Conservation (phyloP, 1,139 yeast species). For the Pichia inconspicua region DNA sequence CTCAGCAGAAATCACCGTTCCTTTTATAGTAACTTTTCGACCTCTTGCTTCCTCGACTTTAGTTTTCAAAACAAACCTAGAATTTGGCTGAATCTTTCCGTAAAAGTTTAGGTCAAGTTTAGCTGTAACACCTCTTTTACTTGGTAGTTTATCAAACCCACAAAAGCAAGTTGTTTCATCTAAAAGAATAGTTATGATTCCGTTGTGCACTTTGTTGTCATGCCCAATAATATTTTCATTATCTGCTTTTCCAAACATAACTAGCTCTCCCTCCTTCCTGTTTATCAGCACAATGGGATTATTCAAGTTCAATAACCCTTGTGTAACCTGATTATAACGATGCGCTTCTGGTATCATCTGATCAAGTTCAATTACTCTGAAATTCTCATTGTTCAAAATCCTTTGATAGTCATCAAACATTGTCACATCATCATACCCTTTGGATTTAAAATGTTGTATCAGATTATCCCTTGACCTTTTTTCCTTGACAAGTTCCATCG, state of each 20-base stretch:
- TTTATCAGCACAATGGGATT: constrained; percentile 49
- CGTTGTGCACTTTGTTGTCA: constrained; percentile 79
- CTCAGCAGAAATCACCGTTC: constrained; percentile 27
- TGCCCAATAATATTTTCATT: constrained; percentile 42
- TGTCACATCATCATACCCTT: not conserved
- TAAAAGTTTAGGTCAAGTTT: constrained; percentile 56
- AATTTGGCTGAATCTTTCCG: constrained; percentile 58
- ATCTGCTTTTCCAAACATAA: constrained; percentile 40
- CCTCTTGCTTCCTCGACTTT: constrained; percentile 63
- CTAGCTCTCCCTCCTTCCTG: constrained; percentile 39
- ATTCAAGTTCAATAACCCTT: constrained; percentile 54
- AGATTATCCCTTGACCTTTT: not conserved
- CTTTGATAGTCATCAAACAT: constrained; percentile 27
- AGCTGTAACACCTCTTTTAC: constrained; percentile 87
- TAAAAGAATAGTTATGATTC: constrained; percentile 69
- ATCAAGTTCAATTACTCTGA: constrained; percentile 31
- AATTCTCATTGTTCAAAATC: constrained; percentile 27
- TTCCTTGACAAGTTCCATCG: constrained; percentile 8
- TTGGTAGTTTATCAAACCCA: constrained; percentile 81
- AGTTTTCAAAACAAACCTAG: constrained; percentile 62
- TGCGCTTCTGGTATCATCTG: constrained; percentile 54
- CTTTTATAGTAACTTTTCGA: constrained; percentile 71
- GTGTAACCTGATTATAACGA: constrained; percentile 53
- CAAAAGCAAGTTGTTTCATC: constrained; percentile 86
- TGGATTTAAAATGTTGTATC: constrained; percentile 26